phyloP scores from a whole-genome alignment of 805 yeast species.

The Hanseniaspora hatyaiensis region DNA sequence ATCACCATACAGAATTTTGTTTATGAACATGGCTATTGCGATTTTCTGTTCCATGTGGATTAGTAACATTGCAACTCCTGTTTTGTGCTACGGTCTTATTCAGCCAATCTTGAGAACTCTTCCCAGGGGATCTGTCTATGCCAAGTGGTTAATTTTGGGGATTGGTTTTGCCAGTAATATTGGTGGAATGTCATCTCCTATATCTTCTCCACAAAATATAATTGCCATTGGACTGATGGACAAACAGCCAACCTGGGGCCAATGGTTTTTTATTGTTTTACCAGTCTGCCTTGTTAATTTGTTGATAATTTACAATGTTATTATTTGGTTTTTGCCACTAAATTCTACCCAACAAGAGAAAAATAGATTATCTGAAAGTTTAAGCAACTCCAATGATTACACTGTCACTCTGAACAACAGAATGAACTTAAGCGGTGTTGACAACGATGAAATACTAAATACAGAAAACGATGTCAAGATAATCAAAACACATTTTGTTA shows the following conservation, averaged over 20 bases:
- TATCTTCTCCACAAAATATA: conserved; percentile 92
- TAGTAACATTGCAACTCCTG: conserved; percentile 95
- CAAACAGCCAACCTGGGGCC: conserved; percentile 77
- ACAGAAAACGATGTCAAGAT: conserved; percentile 37
- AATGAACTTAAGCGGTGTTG: too few relatives aligned
- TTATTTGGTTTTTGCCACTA: conserved; percentile 40
- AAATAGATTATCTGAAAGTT: too few relatives aligned
- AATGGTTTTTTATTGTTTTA: conserved; percentile 81
- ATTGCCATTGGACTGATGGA: conserved; percentile 80
- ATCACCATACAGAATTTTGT: conserved; percentile 61
- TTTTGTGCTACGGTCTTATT: conserved; percentile 76
- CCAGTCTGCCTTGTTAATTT: conserved; percentile 64
- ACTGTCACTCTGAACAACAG: too few relatives aligned
- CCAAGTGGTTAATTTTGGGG: conserved; percentile 76
- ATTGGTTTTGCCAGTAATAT: conserved; percentile 86
- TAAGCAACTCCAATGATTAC: too few relatives aligned
- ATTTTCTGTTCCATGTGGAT: conserved; percentile 89
- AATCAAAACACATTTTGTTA: conserved; percentile 37
- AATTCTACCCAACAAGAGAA: too few relatives aligned
- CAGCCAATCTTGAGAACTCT: conserved; percentile 80
- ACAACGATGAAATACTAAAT: too few relatives aligned
- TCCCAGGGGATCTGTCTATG: conserved; percentile 66
- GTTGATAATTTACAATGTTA: conserved; percentile 51
- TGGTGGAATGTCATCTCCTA: conserved; percentile 97
- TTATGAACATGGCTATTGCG: conserved; percentile 78